Evolutionary conservation across 140 eudicot genomes (phyloP).

Genomic region (Bidens hawaiensis): DNA sequence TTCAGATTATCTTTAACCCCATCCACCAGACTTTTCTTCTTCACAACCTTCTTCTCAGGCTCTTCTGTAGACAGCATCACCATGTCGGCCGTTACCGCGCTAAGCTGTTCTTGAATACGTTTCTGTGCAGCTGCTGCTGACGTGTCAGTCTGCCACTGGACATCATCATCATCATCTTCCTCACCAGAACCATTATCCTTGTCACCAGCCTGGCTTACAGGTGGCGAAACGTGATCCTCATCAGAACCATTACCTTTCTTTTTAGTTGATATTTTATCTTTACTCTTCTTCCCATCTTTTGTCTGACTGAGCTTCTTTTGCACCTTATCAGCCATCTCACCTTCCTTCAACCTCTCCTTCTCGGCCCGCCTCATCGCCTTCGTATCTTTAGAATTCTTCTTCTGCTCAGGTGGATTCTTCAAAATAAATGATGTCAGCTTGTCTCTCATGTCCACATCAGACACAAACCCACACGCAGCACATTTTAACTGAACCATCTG

Average conservation of each 20-base stretch:
- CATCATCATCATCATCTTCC: constrained; percentile 66
- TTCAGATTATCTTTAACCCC: constrained; percentile 35
- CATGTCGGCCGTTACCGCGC: constrained; percentile 84
- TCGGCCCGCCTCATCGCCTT: constrained; percentile 76
- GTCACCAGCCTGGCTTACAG: constrained; percentile 61
- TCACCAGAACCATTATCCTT: constrained; percentile 37
- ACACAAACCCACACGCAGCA: constrained; percentile 85
- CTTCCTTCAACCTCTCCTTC: constrained; percentile 64
- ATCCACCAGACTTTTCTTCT: constrained; percentile 26
- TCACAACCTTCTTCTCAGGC: constrained; percentile 38
- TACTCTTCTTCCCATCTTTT: constrained; percentile 54
- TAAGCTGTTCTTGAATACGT: constrained; percentile 75
- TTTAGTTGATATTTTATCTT: constrained; percentile 37
- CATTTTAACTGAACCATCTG: constrained; percentile 90
- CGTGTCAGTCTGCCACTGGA: constrained; percentile 96
- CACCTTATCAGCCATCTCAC: constrained; percentile 60
- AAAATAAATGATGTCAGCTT: constrained; percentile 85
- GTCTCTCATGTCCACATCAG: constrained; percentile 98
- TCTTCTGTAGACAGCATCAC: constrained; percentile 73
- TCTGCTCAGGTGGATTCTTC: constrained; percentile 88
- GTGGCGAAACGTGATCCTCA: constrained; percentile 63
- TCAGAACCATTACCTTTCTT: constrained; percentile 75
- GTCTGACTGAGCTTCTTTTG: constrained; percentile 38
- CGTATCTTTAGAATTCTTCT: constrained; percentile 72
- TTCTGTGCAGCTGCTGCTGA: constrained; percentile 75